phyloP scores from a whole-genome alignment of 2,329 filamentous ascomycete species.

The Rhynchosporium agropyri region DNA sequence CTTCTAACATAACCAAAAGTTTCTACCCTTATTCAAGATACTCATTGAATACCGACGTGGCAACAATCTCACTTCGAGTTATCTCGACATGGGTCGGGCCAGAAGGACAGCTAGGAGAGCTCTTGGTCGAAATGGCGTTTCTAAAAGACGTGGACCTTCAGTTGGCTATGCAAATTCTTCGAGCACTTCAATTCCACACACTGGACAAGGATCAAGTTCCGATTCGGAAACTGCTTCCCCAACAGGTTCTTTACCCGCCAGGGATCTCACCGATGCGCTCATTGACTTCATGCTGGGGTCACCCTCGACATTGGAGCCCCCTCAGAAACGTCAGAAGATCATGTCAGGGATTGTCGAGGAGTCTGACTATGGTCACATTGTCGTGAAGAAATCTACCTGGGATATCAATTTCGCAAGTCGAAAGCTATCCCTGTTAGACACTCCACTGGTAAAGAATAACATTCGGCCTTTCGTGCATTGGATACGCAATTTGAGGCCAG shows the following conservation, averaged over 20 bases:
- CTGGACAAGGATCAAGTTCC: constrained; percentile 13
- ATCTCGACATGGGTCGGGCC: constrained; percentile 12
- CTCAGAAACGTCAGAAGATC: constrained; percentile 35
- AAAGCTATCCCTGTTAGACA: constrained; percentile 28
- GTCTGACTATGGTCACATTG: constrained; percentile 31
- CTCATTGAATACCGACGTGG: not conserved
- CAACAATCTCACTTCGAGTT: not conserved
- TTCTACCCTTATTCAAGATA: not conserved
- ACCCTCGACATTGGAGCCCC: constrained; percentile 26
- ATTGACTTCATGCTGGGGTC: constrained; percentile 29
- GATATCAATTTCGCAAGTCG: constrained; percentile 27
- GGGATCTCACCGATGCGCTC: constrained; percentile 30
- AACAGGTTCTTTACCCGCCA: not conserved
- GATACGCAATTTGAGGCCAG: constrained; percentile 16
- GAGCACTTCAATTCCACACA: constrained; percentile 14
- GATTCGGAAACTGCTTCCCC: constrained; percentile 21
- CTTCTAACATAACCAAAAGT: not conserved
- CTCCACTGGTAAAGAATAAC: constrained; percentile 29
- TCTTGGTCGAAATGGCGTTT: not conserved
- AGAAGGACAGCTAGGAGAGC: constrained; percentile 5
- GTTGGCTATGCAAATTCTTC: constrained; percentile 13
- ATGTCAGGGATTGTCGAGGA: not conserved
- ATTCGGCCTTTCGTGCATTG: constrained; percentile 30
- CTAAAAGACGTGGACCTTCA: not conserved
- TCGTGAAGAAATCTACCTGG: constrained; percentile 35